Conservation (phyloP, 768 basidiomycete species). For the Collybiopsis luxurians region DNA sequence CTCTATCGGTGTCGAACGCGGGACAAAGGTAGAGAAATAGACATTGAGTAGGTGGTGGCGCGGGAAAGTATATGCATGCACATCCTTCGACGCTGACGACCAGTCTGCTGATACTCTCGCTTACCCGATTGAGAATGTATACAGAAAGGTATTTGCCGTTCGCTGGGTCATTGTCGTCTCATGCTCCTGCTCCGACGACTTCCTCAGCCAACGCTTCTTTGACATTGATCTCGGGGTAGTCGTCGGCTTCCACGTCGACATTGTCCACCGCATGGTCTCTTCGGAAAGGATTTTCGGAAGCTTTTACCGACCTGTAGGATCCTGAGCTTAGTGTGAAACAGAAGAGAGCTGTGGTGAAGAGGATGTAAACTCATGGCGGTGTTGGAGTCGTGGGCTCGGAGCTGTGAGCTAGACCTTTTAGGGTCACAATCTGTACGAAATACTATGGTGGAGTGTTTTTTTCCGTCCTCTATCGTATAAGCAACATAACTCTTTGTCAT, state of each 20-base stretch:
- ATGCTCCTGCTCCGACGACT: not conserved
- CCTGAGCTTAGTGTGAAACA: conserved; percentile 63
- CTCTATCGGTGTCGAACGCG: not conserved
- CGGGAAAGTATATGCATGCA: conserved; percentile 16
- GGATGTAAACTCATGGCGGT: conserved; percentile 93
- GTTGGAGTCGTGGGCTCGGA: conserved; percentile 75
- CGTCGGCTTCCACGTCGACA: not conserved
- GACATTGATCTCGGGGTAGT: too few species aligned
- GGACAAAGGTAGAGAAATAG: conserved; percentile 69
- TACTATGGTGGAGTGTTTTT: too few species aligned
- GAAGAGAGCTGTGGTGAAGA: conserved; percentile 73
- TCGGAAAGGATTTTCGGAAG: conserved; percentile 80
- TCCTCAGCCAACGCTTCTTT: too few species aligned
- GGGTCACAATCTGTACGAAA: too few species aligned
- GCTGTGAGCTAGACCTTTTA: too few species aligned
- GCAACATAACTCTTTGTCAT: too few species aligned
- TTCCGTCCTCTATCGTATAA: too few species aligned
- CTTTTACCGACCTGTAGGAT: conserved; percentile 80
- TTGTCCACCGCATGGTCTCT: conserved; percentile 40
- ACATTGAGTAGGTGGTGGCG: conserved; percentile 36
- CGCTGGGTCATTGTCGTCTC: conserved; percentile 16
- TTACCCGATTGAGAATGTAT: conserved; percentile 63
- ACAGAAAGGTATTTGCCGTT: conserved; percentile 55
- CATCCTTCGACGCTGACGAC: conserved; percentile 57
- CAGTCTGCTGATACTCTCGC: conserved; percentile 70